Percentiles rank a stretch among this genome's conserved stretches.
phyloP scores from a whole-genome alignment of 306 rosid genomes.

The Herpetospermum pedunculosum region DNA sequence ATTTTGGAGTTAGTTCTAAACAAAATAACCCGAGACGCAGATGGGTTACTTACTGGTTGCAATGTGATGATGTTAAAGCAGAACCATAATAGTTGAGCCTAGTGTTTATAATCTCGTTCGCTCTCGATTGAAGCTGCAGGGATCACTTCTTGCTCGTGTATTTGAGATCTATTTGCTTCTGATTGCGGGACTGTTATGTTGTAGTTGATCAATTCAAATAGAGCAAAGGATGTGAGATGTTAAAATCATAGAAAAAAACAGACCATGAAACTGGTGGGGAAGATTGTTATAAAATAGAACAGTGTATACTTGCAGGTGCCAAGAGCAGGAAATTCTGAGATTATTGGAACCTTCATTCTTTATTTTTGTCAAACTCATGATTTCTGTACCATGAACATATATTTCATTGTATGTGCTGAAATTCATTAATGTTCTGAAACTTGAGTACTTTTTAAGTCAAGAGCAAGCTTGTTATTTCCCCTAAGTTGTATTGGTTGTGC shows the following conservation, averaged over 20 bases:
- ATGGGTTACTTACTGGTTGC: constrained; percentile 1
- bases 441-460: neutral
- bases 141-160: neutral
- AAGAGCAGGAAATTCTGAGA: constrained; percentile 18
- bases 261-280: neutral
- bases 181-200: neutral
- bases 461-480: neutral
- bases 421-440: constrained; percentile 18
- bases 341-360: constrained; percentile 33
- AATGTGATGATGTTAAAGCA: neutral
- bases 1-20: constrained; percentile 18
- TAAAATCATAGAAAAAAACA: neutral
- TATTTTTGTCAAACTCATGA: constrained; percentile 21
- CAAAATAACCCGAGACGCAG: constrained; percentile 10
- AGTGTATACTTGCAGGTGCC: constrained; percentile 18
- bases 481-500: neutral
- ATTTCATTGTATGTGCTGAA: constrained; percentile 19
- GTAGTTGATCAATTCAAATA: neutral
- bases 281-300: neutral
- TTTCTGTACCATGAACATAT: constrained; percentile 23
- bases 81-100: neutral
- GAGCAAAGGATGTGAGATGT: neutral
- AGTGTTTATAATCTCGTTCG: neutral
- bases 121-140: neutral
- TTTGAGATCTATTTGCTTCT: neutral